These are phyloP conservation scores for Neurospora sp. DNA, from an alignment of 495 filamentous ascomycete genomes.

Conservation along the genomic window DNA sequence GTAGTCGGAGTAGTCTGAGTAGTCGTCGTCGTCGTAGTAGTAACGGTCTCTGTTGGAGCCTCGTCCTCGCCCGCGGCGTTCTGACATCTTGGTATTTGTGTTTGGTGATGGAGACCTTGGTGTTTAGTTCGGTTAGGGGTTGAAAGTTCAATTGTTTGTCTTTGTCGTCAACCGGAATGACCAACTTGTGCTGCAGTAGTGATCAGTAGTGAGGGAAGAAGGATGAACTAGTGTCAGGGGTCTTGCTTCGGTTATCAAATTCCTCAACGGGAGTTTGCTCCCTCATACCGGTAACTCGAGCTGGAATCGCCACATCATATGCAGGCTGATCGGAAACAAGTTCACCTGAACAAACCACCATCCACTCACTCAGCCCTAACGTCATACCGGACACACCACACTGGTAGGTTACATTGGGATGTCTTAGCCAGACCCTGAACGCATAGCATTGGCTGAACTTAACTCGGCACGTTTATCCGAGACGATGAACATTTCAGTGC, in stretches of 20 bases:
- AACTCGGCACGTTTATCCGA: background rate
- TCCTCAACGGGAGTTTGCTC: background rate
- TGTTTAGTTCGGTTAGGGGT: background rate
- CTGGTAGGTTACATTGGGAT: background rate
- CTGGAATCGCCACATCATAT: background rate
- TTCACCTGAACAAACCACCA: background rate
- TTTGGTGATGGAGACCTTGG: background rate
- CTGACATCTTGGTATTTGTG: background rate
- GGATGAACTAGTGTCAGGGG: background rate
- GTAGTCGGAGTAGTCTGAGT: slow-evolving; percentile 10
- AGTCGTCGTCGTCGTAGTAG: slow-evolving; percentile 5
- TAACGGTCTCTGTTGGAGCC: slow-evolving; percentile 7
- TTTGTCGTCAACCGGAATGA: background rate
- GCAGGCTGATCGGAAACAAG: background rate
- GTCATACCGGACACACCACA: background rate
- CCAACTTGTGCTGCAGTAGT: background rate
- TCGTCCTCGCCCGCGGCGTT: background rate
- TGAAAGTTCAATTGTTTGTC: background rate
- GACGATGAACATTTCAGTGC: background rate
- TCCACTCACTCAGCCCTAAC: background rate
- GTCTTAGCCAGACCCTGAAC: background rate
- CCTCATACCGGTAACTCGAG: background rate
- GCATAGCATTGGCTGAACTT: background rate
- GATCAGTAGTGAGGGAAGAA: background rate
- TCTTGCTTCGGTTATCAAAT: background rate